Base-by-base conservation (phyloP, 208 protist species). In the Leishmania lainsoni region DNA sequence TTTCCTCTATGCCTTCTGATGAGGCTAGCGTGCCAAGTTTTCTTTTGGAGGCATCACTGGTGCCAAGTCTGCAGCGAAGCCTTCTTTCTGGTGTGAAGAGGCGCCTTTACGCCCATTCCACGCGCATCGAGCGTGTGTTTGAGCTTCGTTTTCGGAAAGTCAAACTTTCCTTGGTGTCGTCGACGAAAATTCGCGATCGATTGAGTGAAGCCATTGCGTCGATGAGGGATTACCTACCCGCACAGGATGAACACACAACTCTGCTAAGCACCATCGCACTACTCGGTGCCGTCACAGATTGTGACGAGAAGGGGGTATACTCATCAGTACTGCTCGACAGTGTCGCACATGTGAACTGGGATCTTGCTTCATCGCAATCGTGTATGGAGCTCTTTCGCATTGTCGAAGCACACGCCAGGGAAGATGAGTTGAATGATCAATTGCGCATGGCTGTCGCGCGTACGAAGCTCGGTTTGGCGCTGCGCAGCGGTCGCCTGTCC, bases 301-400 rank as follows among this genome's bases (percentile, higher is more conserved):
- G 45, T n/a, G 76, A 78, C 10, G 84, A 78, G 22, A 72, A 70
- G 39, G 75, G 77, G 26, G 22, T 81, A 5, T 93, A 89, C 86
- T 87, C 75, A 58, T 70, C 87, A 45, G 83, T 90, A 32, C 76
- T 94, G 14, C 85, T 96, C 45, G 80, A 90, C 22, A 87, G 91
- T 66, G 71, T 90, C 16, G 45, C 79, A 9, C 78, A 84, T 39
- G 81, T 89, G 29, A 73, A 90, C 75, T 88, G 89, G 92, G 58
- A 81, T 9, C 68, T 85, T 68, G 87, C 86, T 17, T 85, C 87
- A 32, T 61, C 87, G 49, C 76, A 81, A 45, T 89, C 88, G 56
- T 96, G 86, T 79, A 66, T 91, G 12, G 91, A 96, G 61, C 79
- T 96, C 45, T 90, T 94, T 85, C 77, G 88, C 77, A 79, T 85